phyloP scores from a whole-genome alignment of 495 filamentous ascomycete genomes.

The Hyphodiscus hymeniophilus region DNA sequence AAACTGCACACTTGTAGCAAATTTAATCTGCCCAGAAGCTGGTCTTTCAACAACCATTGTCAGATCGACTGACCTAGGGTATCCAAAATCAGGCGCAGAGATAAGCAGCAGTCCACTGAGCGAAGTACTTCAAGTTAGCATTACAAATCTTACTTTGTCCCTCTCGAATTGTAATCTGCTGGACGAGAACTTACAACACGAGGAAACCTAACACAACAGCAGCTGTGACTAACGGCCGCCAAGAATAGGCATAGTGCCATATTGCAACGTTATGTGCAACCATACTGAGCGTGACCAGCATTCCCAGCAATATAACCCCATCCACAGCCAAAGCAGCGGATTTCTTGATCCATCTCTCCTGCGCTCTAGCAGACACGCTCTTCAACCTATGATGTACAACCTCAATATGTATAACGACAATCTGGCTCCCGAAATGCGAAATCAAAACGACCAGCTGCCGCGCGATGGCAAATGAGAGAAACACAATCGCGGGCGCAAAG shows the following conservation, averaged over 20 bases:
- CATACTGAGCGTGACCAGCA: conserved; percentile 7
- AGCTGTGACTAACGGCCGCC: neutral
- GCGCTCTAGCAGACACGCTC: conserved; percentile 2
- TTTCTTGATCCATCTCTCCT: conserved; percentile 15
- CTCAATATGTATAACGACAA: conserved; percentile 10
- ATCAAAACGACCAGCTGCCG: conserved; percentile 7
- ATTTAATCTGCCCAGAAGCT: conserved; percentile 2
- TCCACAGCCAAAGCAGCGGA: neutral
- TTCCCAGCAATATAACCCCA: conserved; percentile 9
- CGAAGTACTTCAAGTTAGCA: neutral
- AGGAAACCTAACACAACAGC: conserved; percentile 15
- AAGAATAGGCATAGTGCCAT: neutral
- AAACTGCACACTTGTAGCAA: conserved; percentile 8
- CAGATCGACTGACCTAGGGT: conserved; percentile 4
- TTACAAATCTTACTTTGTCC: neutral
- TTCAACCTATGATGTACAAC: conserved; percentile 14
- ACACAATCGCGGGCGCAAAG: conserved; percentile 3
- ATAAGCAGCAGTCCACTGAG: conserved; percentile 11
- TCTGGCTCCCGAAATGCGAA: conserved; percentile 9
- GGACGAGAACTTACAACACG: conserved; percentile 7
- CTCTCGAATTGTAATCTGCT: neutral
- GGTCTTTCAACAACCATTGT: conserved; percentile 8
- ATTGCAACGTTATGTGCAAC: conserved; percentile 1
- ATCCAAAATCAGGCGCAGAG: conserved; percentile 10
- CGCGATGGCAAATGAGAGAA: conserved; percentile 15